Evolutionary conservation across 2,329 filamentous ascomycete species (phyloP).

Genomic region (Stemphylium beticola): DNA sequence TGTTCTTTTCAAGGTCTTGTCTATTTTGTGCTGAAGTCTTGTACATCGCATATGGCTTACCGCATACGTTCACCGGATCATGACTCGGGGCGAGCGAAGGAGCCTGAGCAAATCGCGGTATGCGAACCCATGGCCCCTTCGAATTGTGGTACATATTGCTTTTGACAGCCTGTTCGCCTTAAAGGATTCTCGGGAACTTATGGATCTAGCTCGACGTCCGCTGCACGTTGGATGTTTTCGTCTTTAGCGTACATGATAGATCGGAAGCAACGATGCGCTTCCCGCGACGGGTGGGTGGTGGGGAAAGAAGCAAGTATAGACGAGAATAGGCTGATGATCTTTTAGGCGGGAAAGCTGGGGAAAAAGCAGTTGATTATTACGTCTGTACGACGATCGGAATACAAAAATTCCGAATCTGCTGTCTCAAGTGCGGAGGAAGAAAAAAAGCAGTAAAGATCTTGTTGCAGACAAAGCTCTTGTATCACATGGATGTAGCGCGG

Average conservation of each 20-base stretch:
- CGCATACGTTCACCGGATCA: too few relatives aligned
- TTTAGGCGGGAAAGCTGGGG: not conserved
- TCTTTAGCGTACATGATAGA: constrained; percentile 3
- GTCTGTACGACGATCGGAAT: not conserved
- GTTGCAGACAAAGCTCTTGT: too few relatives aligned
- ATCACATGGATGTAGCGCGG: not conserved
- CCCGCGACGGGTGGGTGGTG: not conserved
- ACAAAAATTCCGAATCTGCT: not conserved
- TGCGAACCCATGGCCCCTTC: not conserved
- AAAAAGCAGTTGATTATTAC: constrained; percentile 1
- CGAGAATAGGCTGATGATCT: not conserved
- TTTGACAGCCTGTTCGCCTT: not conserved
- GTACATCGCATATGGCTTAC: too few relatives aligned
- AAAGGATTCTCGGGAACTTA: constrained; percentile 1
- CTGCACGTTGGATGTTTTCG: constrained; percentile 1
- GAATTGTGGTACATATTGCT: not conserved
- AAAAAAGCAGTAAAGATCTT: not conserved
- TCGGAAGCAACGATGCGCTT: constrained; percentile 11
- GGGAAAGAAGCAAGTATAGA: not conserved
- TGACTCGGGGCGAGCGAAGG: not conserved
- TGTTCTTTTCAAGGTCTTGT: too few relatives aligned
- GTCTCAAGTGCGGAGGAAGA: not conserved
- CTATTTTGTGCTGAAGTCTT: too few relatives aligned
- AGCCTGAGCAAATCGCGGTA: not conserved
- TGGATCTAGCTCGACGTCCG: constrained; percentile 5